phyloP scores from a whole-genome alignment of 371 early-diverging fungal genomes.

The Rhizomucor pusillus region DNA sequence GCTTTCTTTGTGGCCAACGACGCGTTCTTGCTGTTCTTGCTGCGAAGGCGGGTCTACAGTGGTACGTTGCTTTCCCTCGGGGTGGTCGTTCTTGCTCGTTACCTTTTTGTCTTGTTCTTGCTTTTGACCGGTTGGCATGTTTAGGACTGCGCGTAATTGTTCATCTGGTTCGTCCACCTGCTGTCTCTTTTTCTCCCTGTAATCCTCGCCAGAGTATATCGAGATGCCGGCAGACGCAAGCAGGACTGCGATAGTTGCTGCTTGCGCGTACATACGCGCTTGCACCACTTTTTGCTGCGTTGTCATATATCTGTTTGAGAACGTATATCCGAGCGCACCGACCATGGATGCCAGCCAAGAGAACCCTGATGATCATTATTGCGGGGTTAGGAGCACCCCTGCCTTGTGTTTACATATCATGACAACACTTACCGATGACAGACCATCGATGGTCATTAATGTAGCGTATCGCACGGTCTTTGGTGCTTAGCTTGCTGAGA shows the following conservation, averaged over 20 bases:
- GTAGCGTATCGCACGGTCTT: constrained; percentile 28
- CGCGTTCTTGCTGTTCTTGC: too few species aligned
- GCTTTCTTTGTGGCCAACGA: too few species aligned
- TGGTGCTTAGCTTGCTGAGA: constrained; percentile 5
- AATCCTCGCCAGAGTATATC: constrained; percentile 33
- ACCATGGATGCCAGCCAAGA: constrained; percentile 71
- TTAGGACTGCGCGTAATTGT: constrained; percentile 39
- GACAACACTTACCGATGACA: constrained; percentile 35
- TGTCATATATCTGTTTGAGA: constrained; percentile 63
- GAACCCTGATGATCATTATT: constrained; percentile 47
- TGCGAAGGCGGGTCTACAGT: too few species aligned
- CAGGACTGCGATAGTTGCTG: constrained; percentile 41
- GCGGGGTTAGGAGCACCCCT: too few species aligned
- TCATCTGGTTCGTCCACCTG: constrained; percentile 28
- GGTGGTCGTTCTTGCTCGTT: neutral
- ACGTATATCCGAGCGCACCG: constrained; percentile 65
- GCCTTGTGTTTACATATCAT: too few species aligned
- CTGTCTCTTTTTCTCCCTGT: constrained; percentile 18
- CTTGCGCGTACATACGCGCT: constrained; percentile 69
- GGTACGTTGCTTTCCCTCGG: too few species aligned
- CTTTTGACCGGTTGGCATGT: constrained; percentile 24
- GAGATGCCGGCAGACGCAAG: constrained; percentile 47
- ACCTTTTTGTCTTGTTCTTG: neutral
- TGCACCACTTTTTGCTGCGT: constrained; percentile 74
- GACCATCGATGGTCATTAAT: constrained; percentile 46